These are phyloP conservation scores for Sclerotinia subarctica DNA, from an alignment of 2,329 filamentous ascomycete species.

Conservation along the genomic window DNA sequence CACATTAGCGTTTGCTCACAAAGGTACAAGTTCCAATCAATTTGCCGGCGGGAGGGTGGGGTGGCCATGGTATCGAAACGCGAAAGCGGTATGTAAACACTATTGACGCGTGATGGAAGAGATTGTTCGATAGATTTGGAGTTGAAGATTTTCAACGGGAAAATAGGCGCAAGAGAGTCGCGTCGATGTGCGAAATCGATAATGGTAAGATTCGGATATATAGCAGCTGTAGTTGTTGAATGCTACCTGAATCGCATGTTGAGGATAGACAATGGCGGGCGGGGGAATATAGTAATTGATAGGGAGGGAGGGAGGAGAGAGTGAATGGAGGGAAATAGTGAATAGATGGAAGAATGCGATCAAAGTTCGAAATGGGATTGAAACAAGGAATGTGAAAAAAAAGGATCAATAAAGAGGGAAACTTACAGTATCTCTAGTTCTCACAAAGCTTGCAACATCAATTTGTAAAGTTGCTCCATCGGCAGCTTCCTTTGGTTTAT, in stretches of 20 bases:
- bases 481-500: constrained; percentile 28
- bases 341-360: constrained; percentile 22
- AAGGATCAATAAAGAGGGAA: constrained; percentile 13
- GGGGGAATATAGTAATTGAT: constrained; percentile 17
- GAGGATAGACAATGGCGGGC: neutral
- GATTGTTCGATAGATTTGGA: constrained; percentile 23
- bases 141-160: constrained; percentile 19
- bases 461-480: constrained; percentile 42
- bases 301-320: no score
- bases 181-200: constrained; percentile 17
- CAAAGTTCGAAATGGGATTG: constrained; percentile 23
- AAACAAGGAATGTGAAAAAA: constrained; percentile 17
- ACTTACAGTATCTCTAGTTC: constrained; percentile 74
- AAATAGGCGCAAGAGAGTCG: constrained; percentile 29
- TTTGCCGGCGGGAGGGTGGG: constrained; percentile 24
- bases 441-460: constrained; percentile 72
- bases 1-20: constrained; percentile 33
- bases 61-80: constrained; percentile 17
- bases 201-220: neutral
- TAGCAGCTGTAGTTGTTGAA: neutral
- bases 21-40: constrained; percentile 27
- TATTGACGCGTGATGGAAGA: constrained; percentile 31
- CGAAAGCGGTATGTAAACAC: constrained; percentile 32
- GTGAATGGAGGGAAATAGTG: no score
- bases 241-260: neutral